Evolutionary conservation across 257 asterid genomes (phyloP).

Genomic region (Solanum stenotomum): DNA sequence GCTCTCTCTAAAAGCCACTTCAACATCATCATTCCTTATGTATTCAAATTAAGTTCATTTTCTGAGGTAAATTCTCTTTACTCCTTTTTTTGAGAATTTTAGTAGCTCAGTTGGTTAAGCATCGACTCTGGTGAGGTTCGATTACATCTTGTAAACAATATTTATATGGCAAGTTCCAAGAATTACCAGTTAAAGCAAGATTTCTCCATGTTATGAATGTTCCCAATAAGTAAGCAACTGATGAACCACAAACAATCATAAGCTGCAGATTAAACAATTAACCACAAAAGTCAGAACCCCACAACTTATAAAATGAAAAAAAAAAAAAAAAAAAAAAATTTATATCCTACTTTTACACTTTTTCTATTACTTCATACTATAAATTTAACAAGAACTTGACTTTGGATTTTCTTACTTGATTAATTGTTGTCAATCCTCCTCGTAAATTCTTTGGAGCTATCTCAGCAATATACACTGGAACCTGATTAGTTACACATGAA

Average conservation of each 20-base stretch:
- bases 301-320: not conserved
- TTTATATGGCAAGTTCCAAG: not conserved
- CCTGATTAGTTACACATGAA: constrained; percentile 19
- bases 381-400: not conserved
- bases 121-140: not conserved
- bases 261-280: constrained; percentile 33
- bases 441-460: constrained; percentile 77
- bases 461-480: constrained; percentile 79
- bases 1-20: not conserved
- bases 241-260: constrained; percentile 76
- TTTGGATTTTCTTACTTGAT: constrained; percentile 39
- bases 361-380: not conserved
- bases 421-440: constrained; percentile 75
- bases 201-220: constrained; percentile 63
- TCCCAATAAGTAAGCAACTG: constrained; percentile 57
- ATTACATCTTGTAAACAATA: not conserved
- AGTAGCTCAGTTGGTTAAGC: not conserved
- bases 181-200: constrained; percentile 63
- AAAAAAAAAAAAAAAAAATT: too few species aligned
- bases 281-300: not conserved
- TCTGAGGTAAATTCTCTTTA: not conserved
- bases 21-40: not conserved
- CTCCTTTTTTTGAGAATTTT: not conserved
- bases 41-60: not conserved
- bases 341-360: not conserved